phyloP scores from a whole-genome alignment of 129 eudicot species.

The Saposhnikovia divaricata region DNA sequence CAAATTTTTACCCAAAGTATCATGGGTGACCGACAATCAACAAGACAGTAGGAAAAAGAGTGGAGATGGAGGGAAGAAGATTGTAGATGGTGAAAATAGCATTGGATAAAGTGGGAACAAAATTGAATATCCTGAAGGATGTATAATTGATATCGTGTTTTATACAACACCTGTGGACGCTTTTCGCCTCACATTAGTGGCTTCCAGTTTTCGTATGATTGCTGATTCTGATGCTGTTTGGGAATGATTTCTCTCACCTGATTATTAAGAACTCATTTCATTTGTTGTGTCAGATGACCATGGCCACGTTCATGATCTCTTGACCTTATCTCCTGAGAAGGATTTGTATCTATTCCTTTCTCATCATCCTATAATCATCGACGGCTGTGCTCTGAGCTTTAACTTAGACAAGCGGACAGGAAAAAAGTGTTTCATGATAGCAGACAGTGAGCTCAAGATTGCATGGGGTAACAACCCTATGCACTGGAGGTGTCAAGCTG shows the following conservation, averaged over 20 bases:
- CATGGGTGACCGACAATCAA: too few relatives aligned
- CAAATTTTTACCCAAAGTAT: too few relatives aligned
- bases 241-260: slow-evolving; percentile 18
- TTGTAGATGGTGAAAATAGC: too few relatives aligned
- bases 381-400: slow-evolving; percentile 22
- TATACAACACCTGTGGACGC: slow-evolving; percentile 54
- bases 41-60: too few relatives aligned
- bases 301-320: neutral
- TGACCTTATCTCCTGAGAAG: neutral
- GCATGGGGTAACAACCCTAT: slow-evolving; percentile 60
- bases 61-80: too few relatives aligned
- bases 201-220: too few relatives aligned
- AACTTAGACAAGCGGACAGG: too few relatives aligned
- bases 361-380: slow-evolving; percentile 41
- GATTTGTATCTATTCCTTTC: slow-evolving; percentile 27
- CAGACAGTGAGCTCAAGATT: slow-evolving; percentile 55
- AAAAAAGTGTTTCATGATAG: too few relatives aligned
- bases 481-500: slow-evolving; percentile 53
- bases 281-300: slow-evolving; percentile 2
- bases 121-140: slow-evolving; percentile 43
- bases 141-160: slow-evolving; percentile 43
- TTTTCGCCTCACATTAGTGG: slow-evolving; percentile 22
- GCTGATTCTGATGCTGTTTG: too few relatives aligned
- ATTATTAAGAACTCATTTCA: slow-evolving; percentile 33
- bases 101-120: too few relatives aligned